These are phyloP conservation scores for Ogataea angusta DNA, from an alignment of 805 yeast genomes.

Conservation along the genomic window DNA sequence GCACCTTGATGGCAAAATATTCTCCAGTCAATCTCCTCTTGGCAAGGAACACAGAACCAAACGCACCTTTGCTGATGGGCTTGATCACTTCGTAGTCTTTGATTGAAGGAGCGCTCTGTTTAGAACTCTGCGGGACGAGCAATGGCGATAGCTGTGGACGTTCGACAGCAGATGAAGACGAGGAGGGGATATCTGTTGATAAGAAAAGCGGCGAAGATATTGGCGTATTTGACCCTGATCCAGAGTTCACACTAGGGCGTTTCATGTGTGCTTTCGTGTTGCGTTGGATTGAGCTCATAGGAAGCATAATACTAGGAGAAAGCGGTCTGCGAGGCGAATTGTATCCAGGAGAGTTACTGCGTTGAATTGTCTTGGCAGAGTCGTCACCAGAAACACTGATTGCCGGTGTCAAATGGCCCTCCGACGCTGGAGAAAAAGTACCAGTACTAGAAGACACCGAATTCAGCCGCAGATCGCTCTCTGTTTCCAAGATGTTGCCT, in stretches of 20 bases:
- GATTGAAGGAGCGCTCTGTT: conserved; percentile 64
- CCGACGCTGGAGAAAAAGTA: conserved; percentile 19
- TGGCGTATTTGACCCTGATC: conserved; percentile 40
- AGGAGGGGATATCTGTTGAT: conserved; percentile 39
- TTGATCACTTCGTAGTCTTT: conserved; percentile 86
- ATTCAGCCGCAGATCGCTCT: conserved; percentile 8
- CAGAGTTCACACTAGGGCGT: conserved; percentile 11
- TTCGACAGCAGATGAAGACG: conserved; percentile 25
- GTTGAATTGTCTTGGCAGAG: conserved; percentile 5
- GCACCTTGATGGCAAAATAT: conserved; percentile 88
- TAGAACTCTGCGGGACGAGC: conserved; percentile 59
- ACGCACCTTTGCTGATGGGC: conserved; percentile 96
- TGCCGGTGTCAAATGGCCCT: conserved; percentile 27
- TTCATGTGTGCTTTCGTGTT: conserved; percentile 33
- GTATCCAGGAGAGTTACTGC: conserved; percentile 21
- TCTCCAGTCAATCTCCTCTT: conserved; percentile 85
- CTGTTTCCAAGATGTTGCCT: conserved; percentile 24
- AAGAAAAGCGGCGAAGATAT: conserved; percentile 55
- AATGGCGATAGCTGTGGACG: conserved; percentile 81
- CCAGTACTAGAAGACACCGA: conserved; percentile 12
- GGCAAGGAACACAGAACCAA: conserved; percentile 91
- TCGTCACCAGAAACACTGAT: conserved; percentile 25
- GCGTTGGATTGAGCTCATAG: conserved; percentile 60
- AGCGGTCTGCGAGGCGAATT: conserved; percentile 56
- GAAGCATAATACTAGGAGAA: conserved; percentile 52